phyloP scores from a whole-genome alignment of 805 yeast species.

The Metschnikowia orientalis region DNA sequence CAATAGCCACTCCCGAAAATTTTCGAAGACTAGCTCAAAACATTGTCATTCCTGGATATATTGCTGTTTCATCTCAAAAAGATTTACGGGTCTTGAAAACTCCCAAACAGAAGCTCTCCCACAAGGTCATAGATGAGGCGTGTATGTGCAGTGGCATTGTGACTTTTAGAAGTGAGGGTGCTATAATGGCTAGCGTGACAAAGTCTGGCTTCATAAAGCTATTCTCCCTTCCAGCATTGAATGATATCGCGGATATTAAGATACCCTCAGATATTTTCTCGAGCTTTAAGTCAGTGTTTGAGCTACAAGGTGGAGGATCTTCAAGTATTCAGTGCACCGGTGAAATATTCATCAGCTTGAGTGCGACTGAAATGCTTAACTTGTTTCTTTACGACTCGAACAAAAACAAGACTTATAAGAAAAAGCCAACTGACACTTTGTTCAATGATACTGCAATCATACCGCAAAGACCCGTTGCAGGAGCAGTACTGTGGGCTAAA shows the following conservation, averaged over 20 bases:
- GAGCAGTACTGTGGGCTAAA: constrained; percentile 80
- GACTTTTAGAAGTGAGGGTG: constrained; percentile 37
- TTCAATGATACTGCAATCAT: constrained; percentile 65
- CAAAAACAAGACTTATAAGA: constrained; percentile 19
- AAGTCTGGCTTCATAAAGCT: constrained; percentile 45
- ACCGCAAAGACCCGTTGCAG: constrained; percentile 76
- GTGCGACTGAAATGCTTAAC: constrained; percentile 41
- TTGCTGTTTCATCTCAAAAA: constrained; percentile 50
- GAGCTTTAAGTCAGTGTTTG: constrained; percentile 22
- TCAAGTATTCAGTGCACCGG: constrained; percentile 46
- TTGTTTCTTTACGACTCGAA: constrained; percentile 22
- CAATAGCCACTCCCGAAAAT: constrained; percentile 55
- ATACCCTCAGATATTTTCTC: constrained; percentile 27
- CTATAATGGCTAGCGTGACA: constrained; percentile 44
- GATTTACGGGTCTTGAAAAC: constrained; percentile 62
- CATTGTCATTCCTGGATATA: constrained; percentile 53
- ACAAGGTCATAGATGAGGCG: constrained; percentile 52
- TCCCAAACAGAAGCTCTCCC: constrained; percentile 59
- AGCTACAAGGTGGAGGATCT: constrained; percentile 18
- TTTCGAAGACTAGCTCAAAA: constrained; percentile 62
- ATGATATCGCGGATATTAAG: constrained; percentile 49
- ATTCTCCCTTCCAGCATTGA: constrained; percentile 57
- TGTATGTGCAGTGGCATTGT: constrained; percentile 51
- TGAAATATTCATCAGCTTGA: constrained; percentile 53
- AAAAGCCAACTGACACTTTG: constrained; percentile 47